phyloP scores from a whole-genome alignment of 2,329 filamentous ascomycete species.

The Aspergillus ruber region DNA sequence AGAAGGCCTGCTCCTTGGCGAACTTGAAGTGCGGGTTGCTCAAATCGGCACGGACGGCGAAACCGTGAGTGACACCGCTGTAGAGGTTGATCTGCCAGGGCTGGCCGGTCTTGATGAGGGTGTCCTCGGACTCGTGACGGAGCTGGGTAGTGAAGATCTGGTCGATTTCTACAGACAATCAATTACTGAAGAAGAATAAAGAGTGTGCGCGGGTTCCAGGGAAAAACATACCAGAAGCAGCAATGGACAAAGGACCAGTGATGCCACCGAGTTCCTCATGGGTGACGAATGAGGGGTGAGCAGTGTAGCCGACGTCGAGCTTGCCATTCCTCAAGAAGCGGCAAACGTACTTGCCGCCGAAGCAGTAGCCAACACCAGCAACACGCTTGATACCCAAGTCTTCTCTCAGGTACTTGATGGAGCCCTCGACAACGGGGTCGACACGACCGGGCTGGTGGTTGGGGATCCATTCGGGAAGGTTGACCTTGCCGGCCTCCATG shows the following conservation, averaged over 20 bases:
- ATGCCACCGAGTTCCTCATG: constrained; percentile 61
- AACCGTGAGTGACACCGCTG: constrained; percentile 66
- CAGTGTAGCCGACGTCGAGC: constrained; percentile 64
- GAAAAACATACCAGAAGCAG: constrained; percentile 42
- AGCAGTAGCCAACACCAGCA: constrained; percentile 66
- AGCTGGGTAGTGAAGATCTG: constrained; percentile 59
- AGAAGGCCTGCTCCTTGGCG: constrained; percentile 75
- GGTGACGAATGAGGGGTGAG: constrained; percentile 70
- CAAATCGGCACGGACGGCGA: constrained; percentile 62
- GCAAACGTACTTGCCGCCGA: constrained; percentile 68
- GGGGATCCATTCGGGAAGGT: constrained; percentile 46
- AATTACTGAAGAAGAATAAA: not conserved
- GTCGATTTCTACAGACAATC: constrained; percentile 48
- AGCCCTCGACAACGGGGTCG: constrained; percentile 48
- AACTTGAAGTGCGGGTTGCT: constrained; percentile 54
- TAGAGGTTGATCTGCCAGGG: constrained; percentile 74
- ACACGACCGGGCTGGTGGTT: constrained; percentile 45
- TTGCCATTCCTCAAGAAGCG: constrained; percentile 59
- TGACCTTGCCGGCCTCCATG: constrained; percentile 39
- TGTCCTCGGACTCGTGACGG: constrained; percentile 59
- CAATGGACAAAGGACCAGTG: constrained; percentile 62
- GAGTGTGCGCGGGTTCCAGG: not conserved
- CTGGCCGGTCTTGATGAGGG: constrained; percentile 50
- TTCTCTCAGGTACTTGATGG: constrained; percentile 51
- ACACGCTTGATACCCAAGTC: constrained; percentile 53